Conservation (phyloP, 176 grass and related monocot species). For the Rhipidocladum racemiflorum region DNA sequence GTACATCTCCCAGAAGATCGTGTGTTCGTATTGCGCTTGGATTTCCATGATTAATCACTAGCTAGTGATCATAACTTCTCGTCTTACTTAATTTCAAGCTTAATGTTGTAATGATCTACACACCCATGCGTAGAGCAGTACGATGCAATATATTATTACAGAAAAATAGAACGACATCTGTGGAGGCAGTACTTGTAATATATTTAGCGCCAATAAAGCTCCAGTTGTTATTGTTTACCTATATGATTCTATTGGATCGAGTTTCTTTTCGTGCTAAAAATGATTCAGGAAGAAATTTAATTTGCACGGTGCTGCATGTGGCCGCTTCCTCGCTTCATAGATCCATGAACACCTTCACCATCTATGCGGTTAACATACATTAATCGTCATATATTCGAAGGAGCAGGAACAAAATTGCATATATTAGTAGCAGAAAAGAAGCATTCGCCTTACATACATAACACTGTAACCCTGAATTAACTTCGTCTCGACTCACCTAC, state of each 20-base stretch:
- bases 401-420: conserved; percentile 46
- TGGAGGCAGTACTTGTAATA: not conserved
- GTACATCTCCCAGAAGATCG: conserved; percentile 85
- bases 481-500: conserved; percentile 23
- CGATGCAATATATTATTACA: not conserved
- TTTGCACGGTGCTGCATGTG: not conserved
- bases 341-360: not conserved
- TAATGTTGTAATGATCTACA: not conserved
- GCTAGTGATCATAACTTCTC: not conserved
- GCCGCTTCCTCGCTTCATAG: not conserved
- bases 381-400: not conserved
- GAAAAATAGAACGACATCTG: not conserved
- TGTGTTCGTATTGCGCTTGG: conserved; percentile 68
- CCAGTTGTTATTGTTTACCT: not conserved
- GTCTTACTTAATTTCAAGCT: not conserved
- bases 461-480: conserved; percentile 37
- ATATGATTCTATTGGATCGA: not conserved
- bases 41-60: conserved; percentile 60
- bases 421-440: conserved; percentile 34
- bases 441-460: conserved; percentile 32
- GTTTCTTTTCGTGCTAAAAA: not conserved
- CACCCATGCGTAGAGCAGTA: not conserved
- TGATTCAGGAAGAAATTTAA: not conserved
- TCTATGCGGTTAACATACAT: not conserved
- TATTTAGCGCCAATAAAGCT: conserved; percentile 22